A percentile compares a stretch with the other conserved stretches of the same genome.
phyloP scores from a whole-genome alignment of 371 early-diverging fungal genomes.

The Smittium culicis region DNA sequence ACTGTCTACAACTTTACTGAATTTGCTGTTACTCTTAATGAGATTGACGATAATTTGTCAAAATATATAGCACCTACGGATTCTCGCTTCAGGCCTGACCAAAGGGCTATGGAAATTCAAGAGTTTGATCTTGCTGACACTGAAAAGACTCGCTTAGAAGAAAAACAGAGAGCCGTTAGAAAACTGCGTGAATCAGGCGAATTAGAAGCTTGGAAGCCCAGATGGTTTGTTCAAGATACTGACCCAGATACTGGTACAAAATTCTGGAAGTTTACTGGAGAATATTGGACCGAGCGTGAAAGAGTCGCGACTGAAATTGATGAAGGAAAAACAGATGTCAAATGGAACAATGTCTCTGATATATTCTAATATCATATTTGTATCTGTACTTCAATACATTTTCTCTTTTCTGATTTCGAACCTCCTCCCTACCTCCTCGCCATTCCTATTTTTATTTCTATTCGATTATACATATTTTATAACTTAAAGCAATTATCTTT shows the following conservation, averaged over 20 bases:
- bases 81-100: slow-evolving; percentile 64
- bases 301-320: slow-evolving; percentile 12
- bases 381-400: no score
- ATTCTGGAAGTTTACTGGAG: slow-evolving; percentile 47
- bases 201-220: slow-evolving; percentile 37
- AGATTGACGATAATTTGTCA: slow-evolving; percentile 38
- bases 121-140: slow-evolving; percentile 50
- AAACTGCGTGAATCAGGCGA: slow-evolving; percentile 35
- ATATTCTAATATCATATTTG: not conserved
- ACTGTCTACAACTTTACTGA: slow-evolving; percentile 53
- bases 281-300: slow-evolving; percentile 44
- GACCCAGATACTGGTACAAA: slow-evolving; percentile 49
- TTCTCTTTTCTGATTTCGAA: no score
- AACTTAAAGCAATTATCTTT: no score
- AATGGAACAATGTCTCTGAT: slow-evolving; percentile 7
- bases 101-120: slow-evolving; percentile 53
- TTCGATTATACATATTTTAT: no score
- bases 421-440: no score
- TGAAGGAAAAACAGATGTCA: not conserved
- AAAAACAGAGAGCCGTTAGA: slow-evolving; percentile 51
- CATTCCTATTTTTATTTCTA: no score
- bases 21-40: slow-evolving; percentile 62
- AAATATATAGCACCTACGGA: slow-evolving; percentile 55
- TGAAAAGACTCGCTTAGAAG: slow-evolving; percentile 53
- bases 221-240: slow-evolving; percentile 56